Percentiles rank a stretch among this genome's conserved stretches.
Conservation (phyloP, 306 rosid genomes). For the Cicer cuneatum region DNA sequence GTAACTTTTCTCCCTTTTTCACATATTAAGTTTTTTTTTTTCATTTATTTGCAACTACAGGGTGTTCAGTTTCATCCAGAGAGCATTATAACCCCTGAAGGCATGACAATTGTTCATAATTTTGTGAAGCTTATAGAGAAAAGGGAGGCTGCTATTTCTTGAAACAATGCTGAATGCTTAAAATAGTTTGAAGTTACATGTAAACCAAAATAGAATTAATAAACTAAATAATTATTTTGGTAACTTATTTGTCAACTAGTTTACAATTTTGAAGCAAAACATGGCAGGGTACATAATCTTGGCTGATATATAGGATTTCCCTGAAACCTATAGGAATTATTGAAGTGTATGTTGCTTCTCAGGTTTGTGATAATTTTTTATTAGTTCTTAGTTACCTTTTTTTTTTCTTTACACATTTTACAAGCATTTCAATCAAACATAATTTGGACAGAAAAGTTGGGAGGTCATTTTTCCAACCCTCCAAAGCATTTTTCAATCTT, state of each 20-base stretch:
- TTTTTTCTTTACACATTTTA: too few species aligned
- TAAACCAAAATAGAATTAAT: neutral
- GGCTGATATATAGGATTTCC: neutral
- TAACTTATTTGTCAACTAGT: slow-evolving; percentile 3
- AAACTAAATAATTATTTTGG: neutral
- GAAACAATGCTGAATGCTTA: slow-evolving; percentile 23
- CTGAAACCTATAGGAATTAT: neutral
- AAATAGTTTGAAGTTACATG: neutral
- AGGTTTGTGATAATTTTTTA: neutral
- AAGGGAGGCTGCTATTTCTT: slow-evolving; percentile 50
- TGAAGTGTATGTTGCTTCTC: neutral
- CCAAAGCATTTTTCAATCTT: too few species aligned
- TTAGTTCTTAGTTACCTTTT: too few species aligned
- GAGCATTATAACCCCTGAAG: slow-evolving; percentile 86
- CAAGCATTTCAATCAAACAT: too few species aligned
- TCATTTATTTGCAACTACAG: slow-evolving; percentile 54
- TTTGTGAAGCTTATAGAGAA: slow-evolving; percentile 74
- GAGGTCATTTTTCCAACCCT: too few species aligned
- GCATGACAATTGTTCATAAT: slow-evolving; percentile 69
- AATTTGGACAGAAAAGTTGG: too few species aligned
- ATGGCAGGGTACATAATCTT: neutral
- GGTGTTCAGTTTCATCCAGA: slow-evolving; percentile 99
- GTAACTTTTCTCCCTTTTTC: slow-evolving; percentile 1
- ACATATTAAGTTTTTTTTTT: neutral
- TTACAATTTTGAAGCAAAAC: slow-evolving; percentile 1